phyloP scores from a whole-genome alignment of 257 asterid species.

The Capsicum baccatum region DNA sequence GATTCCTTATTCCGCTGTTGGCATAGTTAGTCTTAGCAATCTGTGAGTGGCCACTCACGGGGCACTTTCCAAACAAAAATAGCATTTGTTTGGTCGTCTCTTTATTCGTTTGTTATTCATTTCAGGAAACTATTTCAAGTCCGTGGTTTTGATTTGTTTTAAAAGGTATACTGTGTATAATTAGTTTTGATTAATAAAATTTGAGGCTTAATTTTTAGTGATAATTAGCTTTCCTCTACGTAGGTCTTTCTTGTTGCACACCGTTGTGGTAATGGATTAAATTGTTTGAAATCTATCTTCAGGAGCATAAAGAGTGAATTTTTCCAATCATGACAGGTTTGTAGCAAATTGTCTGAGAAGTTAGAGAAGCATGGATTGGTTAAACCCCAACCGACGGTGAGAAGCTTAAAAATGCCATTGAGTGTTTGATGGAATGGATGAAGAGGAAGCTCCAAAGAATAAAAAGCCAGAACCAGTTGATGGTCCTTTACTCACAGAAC shows the following conservation, averaged over 20 bases:
- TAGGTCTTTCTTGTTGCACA: background rate
- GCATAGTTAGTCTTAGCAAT: conserved; percentile 62
- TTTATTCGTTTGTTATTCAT: background rate
- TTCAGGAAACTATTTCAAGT: conserved; percentile 15
- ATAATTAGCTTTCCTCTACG: background rate
- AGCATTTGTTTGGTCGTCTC: conserved; percentile 7
- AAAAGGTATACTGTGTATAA: background rate
- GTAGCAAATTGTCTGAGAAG: conserved; percentile 78
- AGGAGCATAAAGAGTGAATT: background rate
- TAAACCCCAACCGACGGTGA: conserved; percentile 85
- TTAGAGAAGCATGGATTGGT: conserved; percentile 91
- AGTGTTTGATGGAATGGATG: conserved; percentile 99
- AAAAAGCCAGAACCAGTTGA: conserved; percentile 95
- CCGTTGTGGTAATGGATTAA: conserved; percentile 5
- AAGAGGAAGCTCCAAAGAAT: conserved; percentile 78
- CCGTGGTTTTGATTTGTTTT: background rate
- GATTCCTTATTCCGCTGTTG: conserved; percentile 75
- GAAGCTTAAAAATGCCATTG: conserved; percentile 88
- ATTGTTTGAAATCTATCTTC: conserved; percentile 25
- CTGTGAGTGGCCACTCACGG: conserved; percentile 60
- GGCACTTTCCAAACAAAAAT: background rate
- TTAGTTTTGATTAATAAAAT: too few relatives aligned
- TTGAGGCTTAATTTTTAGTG: too few relatives aligned
- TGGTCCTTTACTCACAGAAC: conserved; percentile 94
- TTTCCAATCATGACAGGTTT: conserved; percentile 51